These are phyloP conservation scores for Plasmodium reichenowi DNA, from an alignment of 169 alveolate species.

Conservation along the genomic window DNA sequence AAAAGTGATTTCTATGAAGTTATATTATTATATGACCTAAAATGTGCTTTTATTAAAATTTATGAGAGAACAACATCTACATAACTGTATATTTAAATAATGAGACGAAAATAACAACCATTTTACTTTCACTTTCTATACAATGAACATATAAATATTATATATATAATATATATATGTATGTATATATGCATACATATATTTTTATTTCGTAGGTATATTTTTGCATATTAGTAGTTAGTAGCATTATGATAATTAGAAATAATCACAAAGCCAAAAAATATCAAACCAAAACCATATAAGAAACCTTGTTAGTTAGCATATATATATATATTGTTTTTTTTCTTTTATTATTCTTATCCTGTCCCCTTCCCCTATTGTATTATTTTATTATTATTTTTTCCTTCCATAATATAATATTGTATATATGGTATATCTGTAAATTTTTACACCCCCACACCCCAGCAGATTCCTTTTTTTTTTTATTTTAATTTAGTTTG, in stretches of 20 bases:
- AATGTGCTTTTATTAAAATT: no score
- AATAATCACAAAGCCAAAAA: constrained; percentile 28
- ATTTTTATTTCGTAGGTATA: constrained; percentile 34
- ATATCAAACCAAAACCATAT: constrained; percentile 15
- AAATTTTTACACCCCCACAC: no score
- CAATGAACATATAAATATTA: not conserved
- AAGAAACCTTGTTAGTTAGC: not conserved
- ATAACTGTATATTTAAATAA: no score
- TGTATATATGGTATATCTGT: no score
- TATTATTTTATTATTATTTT: not conserved
- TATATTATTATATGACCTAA: no score
- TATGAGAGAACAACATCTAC: no score
- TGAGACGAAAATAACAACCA: no score
- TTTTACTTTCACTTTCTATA: no score
- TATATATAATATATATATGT: not conserved
- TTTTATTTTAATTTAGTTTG: no score
- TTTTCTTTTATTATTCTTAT: not conserved
- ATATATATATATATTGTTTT: not conserved
- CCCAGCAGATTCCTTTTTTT: no score
- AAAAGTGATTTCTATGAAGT: no score
- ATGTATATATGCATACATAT: not conserved
- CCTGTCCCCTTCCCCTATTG: not conserved
- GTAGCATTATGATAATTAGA: constrained; percentile 28
- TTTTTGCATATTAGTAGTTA: constrained; percentile 37
- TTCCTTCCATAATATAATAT: not conserved